A percentile compares a stretch with the other conserved stretches of the same genome.
Conservation (phyloP, 352 stramenopile genomes). For the Pythium guiyangense region DNA sequence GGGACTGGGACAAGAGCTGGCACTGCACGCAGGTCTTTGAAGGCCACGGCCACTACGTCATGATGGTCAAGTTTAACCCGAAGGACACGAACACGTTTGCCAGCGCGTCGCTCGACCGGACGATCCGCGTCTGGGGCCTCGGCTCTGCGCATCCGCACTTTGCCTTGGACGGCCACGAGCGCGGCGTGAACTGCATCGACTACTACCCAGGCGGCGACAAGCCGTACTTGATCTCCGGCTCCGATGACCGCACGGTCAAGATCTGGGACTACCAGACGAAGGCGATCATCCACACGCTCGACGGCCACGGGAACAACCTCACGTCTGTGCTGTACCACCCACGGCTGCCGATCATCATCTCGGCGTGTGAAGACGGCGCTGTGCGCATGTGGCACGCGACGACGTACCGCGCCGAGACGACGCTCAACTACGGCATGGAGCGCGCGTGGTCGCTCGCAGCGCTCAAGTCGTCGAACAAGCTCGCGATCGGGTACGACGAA, state of each 20-base stretch:
- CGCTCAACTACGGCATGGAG: constrained; percentile 99
- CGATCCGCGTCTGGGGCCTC: constrained; percentile 95
- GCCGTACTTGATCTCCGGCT: constrained; percentile 96
- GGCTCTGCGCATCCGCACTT: constrained; percentile 93
- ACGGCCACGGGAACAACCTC: constrained; percentile 99
- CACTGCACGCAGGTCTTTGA: constrained; percentile 78
- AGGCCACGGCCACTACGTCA: constrained; percentile 98
- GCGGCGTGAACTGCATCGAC: constrained; percentile 98
- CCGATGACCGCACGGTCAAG: constrained; percentile 96
- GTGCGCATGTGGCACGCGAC: constrained; percentile 92
- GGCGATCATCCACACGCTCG: constrained; percentile 97
- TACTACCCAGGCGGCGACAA: constrained; percentile 99
- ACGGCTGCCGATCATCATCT: constrained; percentile 97
- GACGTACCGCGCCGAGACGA: constrained; percentile 97
- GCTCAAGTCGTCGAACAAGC: constrained; percentile 81
- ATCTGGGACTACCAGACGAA: constrained; percentile 99
- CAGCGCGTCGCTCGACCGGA: constrained; percentile 95
- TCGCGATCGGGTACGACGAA: constrained; percentile 95
- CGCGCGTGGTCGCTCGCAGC: constrained; percentile 94
- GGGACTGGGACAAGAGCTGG: constrained; percentile 95
- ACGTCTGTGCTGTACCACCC: constrained; percentile 98
- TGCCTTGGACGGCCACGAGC: constrained; percentile 90
- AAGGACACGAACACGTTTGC: constrained; percentile 99
- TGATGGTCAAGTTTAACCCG: constrained; percentile 99
- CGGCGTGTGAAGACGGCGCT: constrained; percentile 95